These are phyloP conservation scores for Venturia nashicola DNA, from an alignment of 2,329 filamentous ascomycete genomes.

Conservation along the genomic window DNA sequence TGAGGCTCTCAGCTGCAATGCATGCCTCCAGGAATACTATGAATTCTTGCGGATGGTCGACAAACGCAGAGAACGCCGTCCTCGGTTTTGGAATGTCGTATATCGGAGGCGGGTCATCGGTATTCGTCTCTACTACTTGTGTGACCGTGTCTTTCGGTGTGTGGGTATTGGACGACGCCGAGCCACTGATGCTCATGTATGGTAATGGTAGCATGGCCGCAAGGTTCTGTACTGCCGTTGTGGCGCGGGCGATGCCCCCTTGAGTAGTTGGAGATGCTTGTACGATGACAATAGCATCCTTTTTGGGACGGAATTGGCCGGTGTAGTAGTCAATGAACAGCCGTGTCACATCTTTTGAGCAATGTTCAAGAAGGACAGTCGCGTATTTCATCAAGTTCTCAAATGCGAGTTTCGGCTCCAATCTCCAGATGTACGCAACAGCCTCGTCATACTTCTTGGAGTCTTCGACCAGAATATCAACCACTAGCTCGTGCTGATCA, in stretches of 20 bases:
- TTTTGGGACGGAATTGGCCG: conserved; percentile 63
- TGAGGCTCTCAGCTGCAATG: conserved; percentile 57
- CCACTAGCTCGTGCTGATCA: conserved; percentile 82
- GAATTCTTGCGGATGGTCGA: conserved; percentile 86
- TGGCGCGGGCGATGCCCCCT: conserved; percentile 36
- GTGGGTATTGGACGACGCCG: conserved; percentile 41
- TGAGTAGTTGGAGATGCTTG: conserved; percentile 26
- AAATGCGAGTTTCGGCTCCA: conserved; percentile 72
- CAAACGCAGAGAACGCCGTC: conserved; percentile 89
- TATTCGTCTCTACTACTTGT: conserved; percentile 39
- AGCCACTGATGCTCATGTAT: conserved; percentile 59
- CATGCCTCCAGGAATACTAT: conserved; percentile 87
- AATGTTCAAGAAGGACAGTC: conserved; percentile 77
- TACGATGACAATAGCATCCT: conserved; percentile 43
- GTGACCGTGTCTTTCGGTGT: conserved; percentile 31
- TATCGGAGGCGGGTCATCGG: conserved; percentile 37
- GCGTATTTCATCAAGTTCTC: conserved; percentile 91
- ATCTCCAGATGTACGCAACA: conserved; percentile 77
- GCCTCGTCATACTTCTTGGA: conserved; percentile 83
- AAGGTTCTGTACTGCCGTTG: conserved; percentile 73
- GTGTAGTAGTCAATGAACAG: conserved; percentile 95
- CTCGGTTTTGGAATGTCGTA: conserved; percentile 76
- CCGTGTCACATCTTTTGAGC: conserved; percentile 67
- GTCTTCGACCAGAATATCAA: conserved; percentile 92
- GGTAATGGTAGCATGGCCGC: conserved; percentile 73